A percentile compares a stretch with the other conserved stretches of the same genome.
Conservation (phyloP, 306 rosid genomes). For the Cucumis melo region DNA sequence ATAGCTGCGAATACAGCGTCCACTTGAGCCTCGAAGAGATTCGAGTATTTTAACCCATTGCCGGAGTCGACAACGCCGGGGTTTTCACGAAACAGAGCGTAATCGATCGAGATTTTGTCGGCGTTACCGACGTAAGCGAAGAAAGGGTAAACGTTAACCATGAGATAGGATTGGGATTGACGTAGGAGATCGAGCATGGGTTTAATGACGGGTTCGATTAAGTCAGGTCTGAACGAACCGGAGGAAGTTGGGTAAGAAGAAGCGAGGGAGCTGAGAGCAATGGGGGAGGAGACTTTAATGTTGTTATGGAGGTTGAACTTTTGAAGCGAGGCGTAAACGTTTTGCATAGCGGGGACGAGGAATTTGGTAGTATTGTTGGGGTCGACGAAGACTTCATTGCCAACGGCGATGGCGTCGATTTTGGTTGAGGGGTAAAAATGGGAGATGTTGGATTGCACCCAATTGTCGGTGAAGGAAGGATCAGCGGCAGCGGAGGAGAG, state of each 20-base stretch:
- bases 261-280: constrained; percentile 50
- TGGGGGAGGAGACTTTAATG: constrained; percentile 59
- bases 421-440: constrained; percentile 43
- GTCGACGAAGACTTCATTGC: constrained; percentile 76
- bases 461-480: constrained; percentile 51
- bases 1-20: constrained; percentile 82
- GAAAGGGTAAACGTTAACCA: constrained; percentile 71
- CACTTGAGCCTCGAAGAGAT: constrained; percentile 54
- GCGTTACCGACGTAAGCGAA: constrained; percentile 51
- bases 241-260: constrained; percentile 58
- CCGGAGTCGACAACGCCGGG: constrained; percentile 61
- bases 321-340: constrained; percentile 28
- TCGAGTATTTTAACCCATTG: constrained; percentile 43
- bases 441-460: constrained; percentile 56
- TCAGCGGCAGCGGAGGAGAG: constrained; percentile 30
- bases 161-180: constrained; percentile 42
- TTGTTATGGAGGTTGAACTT: constrained; percentile 24
- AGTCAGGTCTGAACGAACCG: constrained; percentile 58
- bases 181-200: constrained; percentile 52
- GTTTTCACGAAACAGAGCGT: constrained; percentile 44
- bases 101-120: constrained; percentile 34
- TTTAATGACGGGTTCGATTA: constrained; percentile 50
- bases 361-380: constrained; percentile 41
- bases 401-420: constrained; percentile 66
- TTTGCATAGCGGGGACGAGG: constrained; percentile 73